A percentile compares a stretch with the other conserved stretches of the same genome.
phyloP scores from a whole-genome alignment of 768 basidiomycete species.

The Lepiota brunneoincarnata region DNA sequence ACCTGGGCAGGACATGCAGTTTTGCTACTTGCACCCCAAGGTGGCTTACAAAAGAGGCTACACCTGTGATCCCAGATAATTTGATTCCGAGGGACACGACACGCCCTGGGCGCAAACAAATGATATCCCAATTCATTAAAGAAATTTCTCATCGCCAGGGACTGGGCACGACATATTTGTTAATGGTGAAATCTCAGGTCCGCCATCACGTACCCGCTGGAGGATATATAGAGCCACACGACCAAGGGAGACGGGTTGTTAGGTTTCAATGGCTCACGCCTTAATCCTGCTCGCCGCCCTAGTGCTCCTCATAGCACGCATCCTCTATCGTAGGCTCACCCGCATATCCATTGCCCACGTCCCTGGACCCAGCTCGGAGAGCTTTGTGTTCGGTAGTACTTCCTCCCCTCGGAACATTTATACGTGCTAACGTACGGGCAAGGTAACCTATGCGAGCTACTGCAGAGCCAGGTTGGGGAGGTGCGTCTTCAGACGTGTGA shows the following conservation, averaged over 20 bases:
- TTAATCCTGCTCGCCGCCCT: conserved; percentile 9
- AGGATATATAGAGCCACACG: conserved; percentile 2
- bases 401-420: background rate
- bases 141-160: no score
- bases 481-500: conserved; percentile 12
- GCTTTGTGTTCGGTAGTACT: conserved; percentile 36
- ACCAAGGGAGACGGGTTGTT: background rate
- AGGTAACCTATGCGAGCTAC: conserved; percentile 29
- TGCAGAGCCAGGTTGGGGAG: conserved; percentile 33
- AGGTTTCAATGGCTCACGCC: conserved; percentile 12
- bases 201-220: no score
- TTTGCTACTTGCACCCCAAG: no score
- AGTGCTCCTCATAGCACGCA: conserved; percentile 18
- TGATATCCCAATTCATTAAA: no score
- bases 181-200: no score
- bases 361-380: conserved; percentile 33
- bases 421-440: background rate
- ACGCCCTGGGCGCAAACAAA: no score
- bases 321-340: conserved; percentile 27
- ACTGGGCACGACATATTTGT: no score
- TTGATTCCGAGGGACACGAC: no score
- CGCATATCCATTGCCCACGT: conserved; percentile 31
- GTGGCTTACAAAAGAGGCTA: no score
- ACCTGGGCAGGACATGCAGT: no score
- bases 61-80: no score